Evolutionary conservation across 2,329 filamentous ascomycete species (phyloP), one percentile per base, ranked within the genome.

Genomic region (Penicillium sp.): DNA sequence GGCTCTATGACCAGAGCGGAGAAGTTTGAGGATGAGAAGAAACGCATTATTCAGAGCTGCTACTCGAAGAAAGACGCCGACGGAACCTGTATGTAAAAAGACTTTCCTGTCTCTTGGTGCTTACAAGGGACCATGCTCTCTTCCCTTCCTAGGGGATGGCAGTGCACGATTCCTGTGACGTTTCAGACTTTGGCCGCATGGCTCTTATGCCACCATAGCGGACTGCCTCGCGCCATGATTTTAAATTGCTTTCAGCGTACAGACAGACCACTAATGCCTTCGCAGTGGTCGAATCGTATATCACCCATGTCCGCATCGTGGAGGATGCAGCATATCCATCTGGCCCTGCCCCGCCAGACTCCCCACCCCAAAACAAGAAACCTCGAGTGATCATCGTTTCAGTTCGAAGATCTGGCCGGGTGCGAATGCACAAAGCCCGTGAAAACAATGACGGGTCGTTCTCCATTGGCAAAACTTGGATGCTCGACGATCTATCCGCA

Each of bases 401-500:
- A 9, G 93, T 98, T 52, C 83, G 89, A 54, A 93, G 89, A 64
- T 95, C 92, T 1, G 93, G 92, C 47, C 81, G 90, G 52, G 92
- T 98, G 43, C 88, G 91, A 64, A 84, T 98, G 76, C 93, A 98
- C 77, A 98, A 98, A 72, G 92, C 90, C 50, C 86, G 95, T 62
- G 93, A 98, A 74, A 98, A 98, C 68, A 78, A 81, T 48, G 96
- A 95, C 69, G 90, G 90, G 48, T 84, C 88, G 23, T 98, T 96
- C 71, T 97, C 92, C 18, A 95, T 98, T 59, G 93, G 93, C 58
- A 98, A 98, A 75, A 95, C 93, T 3, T 98, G 93, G 93, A 88
- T 91, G 67, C 81, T 98, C 59, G 92, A 97, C 70, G 93, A 98
- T 66, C 75, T 98, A 42, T 81, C 81, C 4, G 79, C 81, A 40